Evolutionary conservation across 1,284 basidiomycete genomes (phyloP).

Genomic region (Meripilus lineatus): DNA sequence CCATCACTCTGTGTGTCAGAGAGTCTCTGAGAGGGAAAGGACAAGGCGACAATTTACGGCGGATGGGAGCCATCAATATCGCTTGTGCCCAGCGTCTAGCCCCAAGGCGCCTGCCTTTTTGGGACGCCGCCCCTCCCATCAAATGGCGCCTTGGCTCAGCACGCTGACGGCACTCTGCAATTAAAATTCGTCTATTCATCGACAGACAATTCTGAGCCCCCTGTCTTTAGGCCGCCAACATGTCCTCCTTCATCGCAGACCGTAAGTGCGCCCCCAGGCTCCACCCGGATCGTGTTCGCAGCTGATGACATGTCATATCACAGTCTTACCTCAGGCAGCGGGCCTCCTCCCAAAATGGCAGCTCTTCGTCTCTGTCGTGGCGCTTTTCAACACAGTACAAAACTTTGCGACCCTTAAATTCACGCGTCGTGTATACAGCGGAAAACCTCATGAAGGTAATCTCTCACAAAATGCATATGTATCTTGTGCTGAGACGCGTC

Average conservation of each 20-base stretch:
- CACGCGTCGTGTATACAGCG: slow-evolving; percentile 74
- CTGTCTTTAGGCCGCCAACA: slow-evolving; percentile 2
- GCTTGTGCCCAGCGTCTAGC: no score
- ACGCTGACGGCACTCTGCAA: neutral
- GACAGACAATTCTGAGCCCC: no score
- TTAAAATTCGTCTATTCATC: no score
- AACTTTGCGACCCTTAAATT: slow-evolving; percentile 76
- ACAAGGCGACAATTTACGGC: no score
- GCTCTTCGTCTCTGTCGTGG: slow-evolving; percentile 69
- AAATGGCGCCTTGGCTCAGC: neutral
- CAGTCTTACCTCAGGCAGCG: slow-evolving; percentile 47
- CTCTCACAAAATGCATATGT: neutral
- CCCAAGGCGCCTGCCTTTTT: neutral
- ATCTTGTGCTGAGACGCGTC: neutral
- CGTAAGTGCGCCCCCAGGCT: slow-evolving; percentile 1
- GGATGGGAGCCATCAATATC: no score
- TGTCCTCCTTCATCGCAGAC: neutral
- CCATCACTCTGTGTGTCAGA: no score
- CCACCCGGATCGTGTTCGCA: neutral
- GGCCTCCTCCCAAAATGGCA: slow-evolving; percentile 88
- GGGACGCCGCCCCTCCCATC: neutral
- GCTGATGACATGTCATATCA: neutral
- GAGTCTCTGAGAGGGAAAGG: no score
- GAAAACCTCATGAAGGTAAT: slow-evolving; percentile 34
- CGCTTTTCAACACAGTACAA: slow-evolving; percentile 82